Conservation (phyloP, 306 rosid genomes). For the Chamaecrista fasciculata region DNA sequence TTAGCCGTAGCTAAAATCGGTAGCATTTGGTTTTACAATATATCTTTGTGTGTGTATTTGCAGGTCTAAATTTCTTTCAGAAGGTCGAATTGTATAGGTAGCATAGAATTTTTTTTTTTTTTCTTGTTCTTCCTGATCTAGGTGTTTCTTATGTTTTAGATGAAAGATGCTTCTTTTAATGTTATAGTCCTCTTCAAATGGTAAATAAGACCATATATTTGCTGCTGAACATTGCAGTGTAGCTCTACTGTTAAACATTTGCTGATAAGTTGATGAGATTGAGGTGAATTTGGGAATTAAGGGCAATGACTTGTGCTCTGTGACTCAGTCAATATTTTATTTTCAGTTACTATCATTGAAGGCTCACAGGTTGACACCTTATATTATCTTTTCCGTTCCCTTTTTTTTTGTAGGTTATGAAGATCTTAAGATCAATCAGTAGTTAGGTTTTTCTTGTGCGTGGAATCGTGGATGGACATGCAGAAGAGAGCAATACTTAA, state of each 20-base stretch:
- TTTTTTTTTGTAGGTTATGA: slow-evolving; percentile 21
- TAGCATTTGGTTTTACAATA: not conserved
- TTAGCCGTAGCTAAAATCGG: not conserved
- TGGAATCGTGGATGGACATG: slow-evolving; percentile 18
- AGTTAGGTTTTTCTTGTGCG: slow-evolving; percentile 1
- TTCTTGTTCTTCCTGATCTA: not conserved
- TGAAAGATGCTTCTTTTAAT: slow-evolving; percentile 12
- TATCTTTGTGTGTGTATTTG: not conserved
- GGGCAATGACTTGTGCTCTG: not conserved
- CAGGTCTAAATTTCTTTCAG: not conserved
- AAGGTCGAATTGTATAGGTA: slow-evolving; percentile 7
- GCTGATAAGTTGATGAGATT: slow-evolving; percentile 16
- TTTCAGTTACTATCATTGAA: not conserved
- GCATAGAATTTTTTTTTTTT: too few relatives aligned
- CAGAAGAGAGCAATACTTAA: slow-evolving; percentile 25
- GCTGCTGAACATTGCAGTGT: slow-evolving; percentile 1
- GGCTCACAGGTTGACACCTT: not conserved
- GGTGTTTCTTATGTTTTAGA: not conserved
- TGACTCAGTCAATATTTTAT: not conserved
- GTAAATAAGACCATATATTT: not conserved
- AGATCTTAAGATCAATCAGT: not conserved
- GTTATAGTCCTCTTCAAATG: slow-evolving; percentile 7
- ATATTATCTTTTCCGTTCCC: not conserved
- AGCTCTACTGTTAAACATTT: slow-evolving; percentile 11
- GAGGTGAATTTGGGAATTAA: slow-evolving; percentile 22